Evolutionary conservation across 2,329 filamentous ascomycete species (phyloP), one percentile per base, ranked within the genome.

Genomic region (Aspergillus tubingensis): DNA sequence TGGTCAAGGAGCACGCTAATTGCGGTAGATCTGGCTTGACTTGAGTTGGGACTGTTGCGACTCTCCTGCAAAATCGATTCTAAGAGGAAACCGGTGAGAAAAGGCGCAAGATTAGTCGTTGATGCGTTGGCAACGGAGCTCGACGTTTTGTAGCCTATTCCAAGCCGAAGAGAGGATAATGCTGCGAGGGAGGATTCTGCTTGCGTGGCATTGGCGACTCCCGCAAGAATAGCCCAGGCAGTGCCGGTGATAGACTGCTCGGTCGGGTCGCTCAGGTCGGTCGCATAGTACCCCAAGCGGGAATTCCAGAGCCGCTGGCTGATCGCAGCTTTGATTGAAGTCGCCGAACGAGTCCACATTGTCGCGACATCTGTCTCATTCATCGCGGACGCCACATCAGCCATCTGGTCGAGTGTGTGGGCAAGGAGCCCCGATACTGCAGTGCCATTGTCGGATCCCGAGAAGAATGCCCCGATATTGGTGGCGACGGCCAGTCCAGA

Each of bases 1-100:
- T 66, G 68, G 25, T 74, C 66, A 0, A 81, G 68, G 1, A 82
- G 68, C 21, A 72, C 65, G 2, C 62, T 7, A 5, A 62, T 67
- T 2, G 65, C 70, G 0, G 68, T 60, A 3, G 67, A 63, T 4
- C 65, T 71, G 13, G 63, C 67, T 52, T 67, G 70, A 0, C 70
- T 68, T 23, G 66, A 54, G 6, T 15, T 27, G 8, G 38, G 11
- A 19, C 32, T 44, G 8, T 48, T 23, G 32, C 38, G 52, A 48
- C 58, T 55, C 11, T 36, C 41, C 25, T 56, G 43, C 52, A 78
- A 70, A 0, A 81, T 65, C 0, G 77, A 73, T 43, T 74, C 67
- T 4, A 82, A 72, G 2, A 82, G 67, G 62, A 81, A 81, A 2
- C 79, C 78, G 11, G 74, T 78, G 23, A 78, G 82, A 64, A 82